These are phyloP conservation scores for Cyclotella cryptica DNA, from an alignment of 108 stramenopile genomes.

Conservation along the genomic window DNA sequence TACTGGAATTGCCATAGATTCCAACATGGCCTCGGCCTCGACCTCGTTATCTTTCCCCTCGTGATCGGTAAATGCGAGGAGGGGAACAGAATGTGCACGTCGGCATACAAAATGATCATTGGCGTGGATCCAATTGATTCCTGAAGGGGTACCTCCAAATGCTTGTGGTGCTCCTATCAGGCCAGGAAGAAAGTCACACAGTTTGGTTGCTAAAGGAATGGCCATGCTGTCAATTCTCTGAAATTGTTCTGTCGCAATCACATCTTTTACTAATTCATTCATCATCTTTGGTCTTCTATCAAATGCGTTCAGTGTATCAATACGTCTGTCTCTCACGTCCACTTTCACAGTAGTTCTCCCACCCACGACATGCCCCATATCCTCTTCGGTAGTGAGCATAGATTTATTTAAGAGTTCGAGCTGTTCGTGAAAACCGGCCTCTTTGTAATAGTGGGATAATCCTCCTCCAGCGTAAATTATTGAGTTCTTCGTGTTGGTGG, in stretches of 20 bases:
- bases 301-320: conserved; percentile 81
- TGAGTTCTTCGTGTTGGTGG: not conserved
- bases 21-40: conserved; percentile 51
- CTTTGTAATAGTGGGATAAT: conserved; percentile 43
- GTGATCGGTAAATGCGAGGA: conserved; percentile 61
- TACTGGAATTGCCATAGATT: conserved; percentile 59
- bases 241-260: conserved; percentile 67
- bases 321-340: conserved; percentile 58
- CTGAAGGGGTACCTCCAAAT: conserved; percentile 59
- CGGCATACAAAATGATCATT: conserved; percentile 87
- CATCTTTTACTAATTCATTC: conserved; percentile 66
- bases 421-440: conserved; percentile 36
- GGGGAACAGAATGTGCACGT: conserved; percentile 60
- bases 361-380: conserved; percentile 5
- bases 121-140: conserved; percentile 81
- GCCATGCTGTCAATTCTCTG: conserved; percentile 63
- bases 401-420: conserved; percentile 30
- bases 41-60: conserved; percentile 51
- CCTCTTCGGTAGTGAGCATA: conserved; percentile 23
- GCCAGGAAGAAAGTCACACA: conserved; percentile 71
- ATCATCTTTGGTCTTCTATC: conserved; percentile 76
- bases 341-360: conserved; percentile 29
- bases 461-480: conserved; percentile 46
- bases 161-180: conserved; percentile 48
- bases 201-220: conserved; percentile 62